These are phyloP conservation scores for Ophiorrhiza pumila DNA, from an alignment of 257 asterid species.

Conservation along the genomic window DNA sequence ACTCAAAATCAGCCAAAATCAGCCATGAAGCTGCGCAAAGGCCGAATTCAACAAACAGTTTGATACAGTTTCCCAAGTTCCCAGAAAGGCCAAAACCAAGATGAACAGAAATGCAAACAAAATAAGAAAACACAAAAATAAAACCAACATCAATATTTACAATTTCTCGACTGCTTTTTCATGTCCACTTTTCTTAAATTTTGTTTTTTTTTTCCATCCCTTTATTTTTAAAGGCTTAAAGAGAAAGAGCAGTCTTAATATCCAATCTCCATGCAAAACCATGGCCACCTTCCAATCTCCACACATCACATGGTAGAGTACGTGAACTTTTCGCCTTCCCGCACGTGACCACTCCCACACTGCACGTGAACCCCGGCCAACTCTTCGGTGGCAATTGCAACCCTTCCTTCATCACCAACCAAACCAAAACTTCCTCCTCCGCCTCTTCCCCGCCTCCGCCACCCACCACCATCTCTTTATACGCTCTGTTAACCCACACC, in stretches of 20 bases:
- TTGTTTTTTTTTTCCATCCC: too few species aligned
- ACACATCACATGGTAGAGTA: slow-evolving; percentile 79
- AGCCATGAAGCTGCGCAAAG: too few species aligned
- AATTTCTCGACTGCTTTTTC: too few species aligned
- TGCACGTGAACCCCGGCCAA: slow-evolving; percentile 59
- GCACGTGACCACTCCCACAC: slow-evolving; percentile 57
- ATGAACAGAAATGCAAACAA: too few species aligned
- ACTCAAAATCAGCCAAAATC: too few species aligned
- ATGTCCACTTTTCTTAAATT: too few species aligned
- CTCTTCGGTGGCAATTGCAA: slow-evolving; percentile 34
- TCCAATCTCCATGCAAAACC: slow-evolving; percentile 96
- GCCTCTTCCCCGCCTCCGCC: slow-evolving; percentile 10
- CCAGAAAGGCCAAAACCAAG: too few species aligned
- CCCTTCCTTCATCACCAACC: slow-evolving; percentile 46
- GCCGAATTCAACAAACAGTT: too few species aligned
- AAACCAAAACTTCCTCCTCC: slow-evolving; percentile 37
- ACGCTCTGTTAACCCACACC: slow-evolving; percentile 63
- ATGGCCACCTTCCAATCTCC: slow-evolving; percentile 69
- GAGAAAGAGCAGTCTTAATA: slow-evolving; percentile 66
- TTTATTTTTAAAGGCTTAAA: slow-evolving; percentile 33
- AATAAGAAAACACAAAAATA: too few species aligned
- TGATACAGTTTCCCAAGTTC: too few species aligned
- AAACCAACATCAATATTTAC: too few species aligned
- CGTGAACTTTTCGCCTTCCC: slow-evolving; percentile 33
- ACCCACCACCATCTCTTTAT: slow-evolving; percentile 36